A percentile compares a stretch with the other conserved stretches of the same genome.
Evolutionary conservation across 202 grass and related monocot species (phyloP).

Genomic region (Schoenoplectus triqueter): DNA sequence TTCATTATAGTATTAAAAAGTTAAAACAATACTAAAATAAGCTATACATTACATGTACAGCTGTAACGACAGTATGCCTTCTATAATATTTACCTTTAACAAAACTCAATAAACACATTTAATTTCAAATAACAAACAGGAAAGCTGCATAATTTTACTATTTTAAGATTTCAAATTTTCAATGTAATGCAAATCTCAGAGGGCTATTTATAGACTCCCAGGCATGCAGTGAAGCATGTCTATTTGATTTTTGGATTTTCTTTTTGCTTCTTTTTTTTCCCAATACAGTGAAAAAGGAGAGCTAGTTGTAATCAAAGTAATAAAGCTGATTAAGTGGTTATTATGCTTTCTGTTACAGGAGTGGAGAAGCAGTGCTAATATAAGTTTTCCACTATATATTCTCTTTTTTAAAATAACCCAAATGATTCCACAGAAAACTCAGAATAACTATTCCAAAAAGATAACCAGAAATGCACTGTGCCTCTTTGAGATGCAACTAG

Average conservation of each 20-base stretch:
- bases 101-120: neutral
- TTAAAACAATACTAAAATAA: conserved; percentile 13
- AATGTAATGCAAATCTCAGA: neutral
- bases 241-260: neutral
- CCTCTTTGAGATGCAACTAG: neutral
- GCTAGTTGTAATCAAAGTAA: neutral
- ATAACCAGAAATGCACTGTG: neutral
- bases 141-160: neutral
- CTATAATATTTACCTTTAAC: conserved; percentile 5
- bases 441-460: neutral
- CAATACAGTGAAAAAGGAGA: neutral
- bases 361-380: neutral
- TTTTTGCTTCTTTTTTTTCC: neutral
- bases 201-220: conserved; percentile 3
- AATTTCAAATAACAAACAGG: neutral
- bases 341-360: neutral
- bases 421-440: conserved; percentile 2
- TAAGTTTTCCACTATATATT: neutral
- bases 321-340: neutral
- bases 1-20: neutral
- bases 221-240: neutral
- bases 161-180: neutral
- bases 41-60: neutral
- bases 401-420: neutral
- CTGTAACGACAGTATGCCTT: neutral